Evolutionary conservation across 2,329 filamentous ascomycete genomes (phyloP).

Genomic region (Trichoderma atrobrunneum): DNA sequence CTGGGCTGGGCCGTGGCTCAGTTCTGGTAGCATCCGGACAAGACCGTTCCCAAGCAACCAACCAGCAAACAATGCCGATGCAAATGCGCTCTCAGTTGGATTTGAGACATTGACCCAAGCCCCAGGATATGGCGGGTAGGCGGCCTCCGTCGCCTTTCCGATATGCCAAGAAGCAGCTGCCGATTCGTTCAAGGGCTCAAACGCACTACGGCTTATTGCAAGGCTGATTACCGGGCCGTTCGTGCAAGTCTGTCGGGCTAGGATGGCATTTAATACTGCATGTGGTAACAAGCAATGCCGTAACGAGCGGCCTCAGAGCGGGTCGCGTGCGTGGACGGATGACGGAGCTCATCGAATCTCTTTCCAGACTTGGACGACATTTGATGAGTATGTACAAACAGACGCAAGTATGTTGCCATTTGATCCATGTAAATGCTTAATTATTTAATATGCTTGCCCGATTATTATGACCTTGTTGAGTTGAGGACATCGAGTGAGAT

Average conservation of each 20-base stretch:
- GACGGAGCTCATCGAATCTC: not conserved
- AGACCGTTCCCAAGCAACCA: not conserved
- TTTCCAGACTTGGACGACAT: not conserved
- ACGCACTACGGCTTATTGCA: not conserved
- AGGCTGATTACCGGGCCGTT: slow-evolving; percentile 9
- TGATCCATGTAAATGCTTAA: not conserved
- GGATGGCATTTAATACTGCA: not conserved
- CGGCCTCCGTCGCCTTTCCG: not conserved
- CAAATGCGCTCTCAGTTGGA: not conserved
- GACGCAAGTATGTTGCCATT: not conserved
- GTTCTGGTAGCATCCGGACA: no score
- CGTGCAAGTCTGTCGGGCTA: not conserved
- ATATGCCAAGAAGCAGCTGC: not conserved
- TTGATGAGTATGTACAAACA: not conserved
- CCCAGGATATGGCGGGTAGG: not conserved
- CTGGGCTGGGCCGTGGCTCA: no score
- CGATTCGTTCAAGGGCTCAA: not conserved
- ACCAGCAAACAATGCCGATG: not conserved
- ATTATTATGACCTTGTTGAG: not conserved
- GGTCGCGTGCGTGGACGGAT: not conserved
- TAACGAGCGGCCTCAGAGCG: not conserved
- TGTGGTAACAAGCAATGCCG: not conserved
- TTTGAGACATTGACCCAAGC: not conserved
- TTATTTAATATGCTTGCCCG: not conserved
- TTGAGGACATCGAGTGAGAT: not conserved